phyloP scores from a whole-genome alignment of 495 filamentous ascomycete genomes.

The Penicillium salamii region DNA sequence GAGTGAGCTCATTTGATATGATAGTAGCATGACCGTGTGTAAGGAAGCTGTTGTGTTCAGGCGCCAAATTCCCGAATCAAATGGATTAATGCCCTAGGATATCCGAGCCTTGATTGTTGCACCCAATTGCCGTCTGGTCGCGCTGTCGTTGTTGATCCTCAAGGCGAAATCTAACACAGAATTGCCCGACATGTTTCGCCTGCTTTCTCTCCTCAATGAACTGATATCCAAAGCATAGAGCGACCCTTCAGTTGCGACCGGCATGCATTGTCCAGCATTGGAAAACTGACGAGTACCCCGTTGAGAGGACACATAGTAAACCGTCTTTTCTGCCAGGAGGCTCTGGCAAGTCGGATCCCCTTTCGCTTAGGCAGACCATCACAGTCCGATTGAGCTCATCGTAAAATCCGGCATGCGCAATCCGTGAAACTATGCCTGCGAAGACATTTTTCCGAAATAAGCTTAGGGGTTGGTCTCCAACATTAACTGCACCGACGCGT shows the following conservation, averaged over 20 bases:
- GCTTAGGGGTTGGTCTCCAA: constrained; percentile 44
- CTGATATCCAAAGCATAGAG: constrained; percentile 25
- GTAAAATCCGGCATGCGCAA: constrained; percentile 33
- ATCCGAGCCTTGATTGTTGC: constrained; percentile 16
- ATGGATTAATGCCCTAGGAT: constrained; percentile 23
- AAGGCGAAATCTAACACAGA: constrained; percentile 27
- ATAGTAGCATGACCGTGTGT: constrained; percentile 31
- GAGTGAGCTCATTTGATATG: constrained; percentile 43
- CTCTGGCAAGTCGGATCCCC: constrained; percentile 39
- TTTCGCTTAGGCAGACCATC: constrained; percentile 33
- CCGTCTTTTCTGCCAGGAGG: constrained; percentile 38
- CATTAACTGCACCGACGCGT: constrained; percentile 17
- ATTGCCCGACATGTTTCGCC: constrained; percentile 37
- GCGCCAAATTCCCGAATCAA: constrained; percentile 24
- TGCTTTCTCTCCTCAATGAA: constrained; percentile 27
- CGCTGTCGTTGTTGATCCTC: constrained; percentile 23
- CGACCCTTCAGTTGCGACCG: constrained; percentile 38
- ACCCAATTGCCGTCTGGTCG: constrained; percentile 13
- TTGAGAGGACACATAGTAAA: constrained; percentile 42
- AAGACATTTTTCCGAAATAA: constrained; percentile 30
- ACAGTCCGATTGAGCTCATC: constrained; percentile 30
- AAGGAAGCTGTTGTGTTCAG: constrained; percentile 42
- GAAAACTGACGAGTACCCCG: constrained; percentile 44
- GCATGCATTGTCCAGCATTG: constrained; percentile 43
- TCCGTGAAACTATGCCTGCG: constrained; percentile 36